Evolutionary conservation across 805 yeast genomes (phyloP), one percentile per base, ranked within the genome.

Genomic region (Candida fluviatilis): DNA sequence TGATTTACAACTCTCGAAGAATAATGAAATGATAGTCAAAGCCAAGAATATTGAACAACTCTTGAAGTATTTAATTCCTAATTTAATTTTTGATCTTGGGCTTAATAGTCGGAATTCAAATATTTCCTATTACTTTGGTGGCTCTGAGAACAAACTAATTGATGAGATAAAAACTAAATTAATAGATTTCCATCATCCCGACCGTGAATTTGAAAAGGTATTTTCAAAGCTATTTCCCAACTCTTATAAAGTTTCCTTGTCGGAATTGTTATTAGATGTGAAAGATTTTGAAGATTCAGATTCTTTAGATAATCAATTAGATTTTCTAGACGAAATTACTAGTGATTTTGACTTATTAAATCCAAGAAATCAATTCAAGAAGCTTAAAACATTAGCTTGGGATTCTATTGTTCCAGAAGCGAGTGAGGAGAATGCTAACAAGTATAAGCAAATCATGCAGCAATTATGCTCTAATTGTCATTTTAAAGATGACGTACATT

Each of bases 61-160:
- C 21, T 50, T 67, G 23, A 58, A 54, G 21, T 68, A 60, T 54
- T 61, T 74, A 24, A 68, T 64, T 15, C 70, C 74, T 3, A 66
- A 66, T 36, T 57, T 66, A 30, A 53, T 66, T 4, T 68, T 58
- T 43, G 71, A 65, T 38, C 41, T 54, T 34, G 71, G 70, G 1
- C 46, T 57, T 31, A 51, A 50, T 17, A 32, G 48, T 11, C 37
- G 48, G 21, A 49, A 45, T 16, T 38, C 17, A 17, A 17, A 31
- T 18, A 34, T 31, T 17, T 29, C 33, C 5, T 33, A 27, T 35
- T 38, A 42, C 19, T 21, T 37, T 16, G 31, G 25, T 10, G 17
- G 27, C 4, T 11, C 27, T 18, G 38, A 34, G 10, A 45, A 46
- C 5, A 32, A 33, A 12, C 46, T 42, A 4, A 13, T 33, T 4